phyloP scores from a whole-genome alignment of 2,329 filamentous ascomycete genomes.

The Esteya vermicola region DNA sequence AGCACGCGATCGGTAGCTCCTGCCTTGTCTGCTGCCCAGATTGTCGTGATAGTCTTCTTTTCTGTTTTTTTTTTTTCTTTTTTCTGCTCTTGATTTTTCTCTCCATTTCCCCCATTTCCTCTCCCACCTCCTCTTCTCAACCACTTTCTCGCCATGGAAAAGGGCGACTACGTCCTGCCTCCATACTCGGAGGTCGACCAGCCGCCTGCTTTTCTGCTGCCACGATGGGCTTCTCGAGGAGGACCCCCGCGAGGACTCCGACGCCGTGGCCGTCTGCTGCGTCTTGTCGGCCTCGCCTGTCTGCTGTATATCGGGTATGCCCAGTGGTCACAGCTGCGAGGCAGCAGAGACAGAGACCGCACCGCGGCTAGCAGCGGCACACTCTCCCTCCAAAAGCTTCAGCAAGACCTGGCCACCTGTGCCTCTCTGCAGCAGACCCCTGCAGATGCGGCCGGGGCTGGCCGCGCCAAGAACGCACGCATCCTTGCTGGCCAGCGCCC shows the following conservation, averaged over 20 bases:
- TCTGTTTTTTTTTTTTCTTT: not conserved
- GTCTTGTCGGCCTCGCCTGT: conserved; percentile 28
- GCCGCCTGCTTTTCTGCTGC: not conserved
- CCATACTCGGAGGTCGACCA: conserved; percentile 22
- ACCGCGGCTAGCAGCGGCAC: conserved; percentile 12
- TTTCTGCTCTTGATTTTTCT: not conserved
- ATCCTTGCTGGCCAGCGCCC: conserved; percentile 43
- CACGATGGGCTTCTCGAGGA: conserved; percentile 1
- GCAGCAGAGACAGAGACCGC: not conserved
- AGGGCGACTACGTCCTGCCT: conserved; percentile 25
- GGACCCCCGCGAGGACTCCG: conserved; percentile 1
- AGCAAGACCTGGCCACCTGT: conserved; percentile 40
- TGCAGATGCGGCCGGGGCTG: conserved; percentile 37
- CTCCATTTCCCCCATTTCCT: not conserved
- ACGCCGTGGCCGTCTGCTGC: conserved; percentile 29
- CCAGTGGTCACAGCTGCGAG: conserved; percentile 25
- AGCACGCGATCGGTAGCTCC: too few relatives aligned
- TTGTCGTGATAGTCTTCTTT: too few relatives aligned
- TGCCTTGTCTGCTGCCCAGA: too few relatives aligned
- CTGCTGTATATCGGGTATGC: conserved; percentile 33
- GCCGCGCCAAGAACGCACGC: conserved; percentile 45
- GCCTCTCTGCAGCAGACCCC: conserved; percentile 39
- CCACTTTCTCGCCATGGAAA: conserved; percentile 17
- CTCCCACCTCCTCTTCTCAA: not conserved
- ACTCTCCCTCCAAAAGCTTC: conserved; percentile 39